Percentiles rank a stretch among this genome's conserved stretches.
These are phyloP conservation scores for Talaromyces sp. DNA, from an alignment of 2,329 filamentous ascomycete species.

Conservation along the genomic window DNA sequence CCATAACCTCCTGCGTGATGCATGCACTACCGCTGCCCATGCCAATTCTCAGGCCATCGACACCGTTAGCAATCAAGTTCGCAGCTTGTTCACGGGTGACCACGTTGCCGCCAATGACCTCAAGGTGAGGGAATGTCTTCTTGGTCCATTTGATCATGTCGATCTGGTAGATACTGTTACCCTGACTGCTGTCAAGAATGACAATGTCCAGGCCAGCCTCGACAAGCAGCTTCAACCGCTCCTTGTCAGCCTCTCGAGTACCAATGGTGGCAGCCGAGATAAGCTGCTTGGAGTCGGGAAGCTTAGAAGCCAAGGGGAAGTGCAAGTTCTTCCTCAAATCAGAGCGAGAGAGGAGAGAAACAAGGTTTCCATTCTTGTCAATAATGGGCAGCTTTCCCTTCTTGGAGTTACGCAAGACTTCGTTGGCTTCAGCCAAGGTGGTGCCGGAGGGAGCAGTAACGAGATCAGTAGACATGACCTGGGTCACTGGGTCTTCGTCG, in stretches of 20 bases:
- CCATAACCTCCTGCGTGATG: constrained; percentile 99
- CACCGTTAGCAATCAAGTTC: constrained; percentile 82
- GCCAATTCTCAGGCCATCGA: constrained; percentile 93
- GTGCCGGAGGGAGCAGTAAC: constrained; percentile 81
- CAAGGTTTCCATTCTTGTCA: constrained; percentile 73
- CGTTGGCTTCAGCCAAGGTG: constrained; percentile 81
- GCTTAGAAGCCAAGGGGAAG: constrained; percentile 93
- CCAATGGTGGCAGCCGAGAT: constrained; percentile 93
- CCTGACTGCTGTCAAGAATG: constrained; percentile 91
- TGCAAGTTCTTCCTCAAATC: constrained; percentile 98
- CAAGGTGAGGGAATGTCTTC: constrained; percentile 72
- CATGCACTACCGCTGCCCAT: constrained; percentile 98
- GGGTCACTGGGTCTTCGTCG: constrained; percentile 64
- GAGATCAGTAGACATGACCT: constrained; percentile 93
- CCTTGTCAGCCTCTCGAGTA: constrained; percentile 88
- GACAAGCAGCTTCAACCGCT: constrained; percentile 76
- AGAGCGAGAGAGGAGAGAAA: constrained; percentile 88
- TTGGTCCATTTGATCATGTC: constrained; percentile 98
- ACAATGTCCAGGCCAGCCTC: constrained; percentile 95
- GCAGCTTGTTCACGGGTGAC: constrained; percentile 97
- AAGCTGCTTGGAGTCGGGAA: constrained; percentile 94
- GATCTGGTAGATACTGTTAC: constrained; percentile 97
- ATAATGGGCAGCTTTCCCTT: constrained; percentile 97
- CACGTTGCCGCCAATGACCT: constrained; percentile 97
- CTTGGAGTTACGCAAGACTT: constrained; percentile 88